Evolutionary conservation across 202 grass and related monocot species (phyloP), one percentile per base, ranked within the genome.

Genomic region (Saccharum hybrid): DNA sequence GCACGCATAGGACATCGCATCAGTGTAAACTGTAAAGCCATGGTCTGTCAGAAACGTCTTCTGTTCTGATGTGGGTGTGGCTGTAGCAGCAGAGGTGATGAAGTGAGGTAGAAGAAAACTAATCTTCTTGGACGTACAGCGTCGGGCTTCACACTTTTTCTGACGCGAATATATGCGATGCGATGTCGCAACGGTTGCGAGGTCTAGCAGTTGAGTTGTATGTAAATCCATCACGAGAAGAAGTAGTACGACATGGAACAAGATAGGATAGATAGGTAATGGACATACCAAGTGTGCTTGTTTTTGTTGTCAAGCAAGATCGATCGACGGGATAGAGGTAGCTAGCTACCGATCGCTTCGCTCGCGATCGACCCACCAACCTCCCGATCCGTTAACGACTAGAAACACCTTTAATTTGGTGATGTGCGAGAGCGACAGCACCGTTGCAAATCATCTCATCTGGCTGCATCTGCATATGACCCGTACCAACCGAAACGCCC

Each of bases 231-330:
- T 49, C 64, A 4, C n/a, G 60, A 4, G 19, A 34, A 8, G 18
- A n/a, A n/a, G n/a, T 7, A 66, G 49, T 4, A 36, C 71, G 8
- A 8, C 21, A 43, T 42, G 14, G 39, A 4, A 63, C 13, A 46
- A 1, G 2, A 8, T 13, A 13, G 45, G 45, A 48, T 48, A 15
- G 10, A 63, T 30, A 63, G 65, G 65, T 19, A 2, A 39, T 39
- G 9, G 66, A 41, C 18, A 11, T 68, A 4, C 3, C 66, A 71
- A 43, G 42, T 8, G 23, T 78, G 43, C 28, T 79, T 82, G 68
- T 46, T 82, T 72, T 82, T 48, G 80, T 46, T 72, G 38, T 7
- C 54, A 81, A 62, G 80, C 78, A 59, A 81, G 34, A 70, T 59
- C n/a, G 34, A 39, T 6, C 16, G 37, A 52, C 49, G 41, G 11